A percentile compares a stretch with the other conserved stretches of the same genome.
Evolutionary conservation across 352 stramenopile genomes (phyloP).

Genomic region (Phytopythium montanum): DNA sequence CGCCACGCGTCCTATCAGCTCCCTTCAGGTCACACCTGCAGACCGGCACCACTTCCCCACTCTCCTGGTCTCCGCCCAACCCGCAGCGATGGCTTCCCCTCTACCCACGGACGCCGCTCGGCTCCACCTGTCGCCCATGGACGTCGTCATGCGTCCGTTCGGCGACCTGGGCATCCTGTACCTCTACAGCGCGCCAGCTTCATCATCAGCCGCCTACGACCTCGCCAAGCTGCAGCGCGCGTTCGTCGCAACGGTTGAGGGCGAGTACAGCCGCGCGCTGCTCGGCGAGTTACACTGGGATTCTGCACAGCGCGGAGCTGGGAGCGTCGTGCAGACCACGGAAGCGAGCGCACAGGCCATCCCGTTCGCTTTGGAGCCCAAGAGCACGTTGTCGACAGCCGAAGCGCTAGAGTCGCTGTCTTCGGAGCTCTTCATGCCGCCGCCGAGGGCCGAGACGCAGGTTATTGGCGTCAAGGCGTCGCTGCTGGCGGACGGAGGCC

Average conservation of each 20-base stretch:
- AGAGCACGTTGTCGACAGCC: slow-evolving; percentile 23
- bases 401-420: slow-evolving; percentile 26
- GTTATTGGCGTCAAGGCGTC: slow-evolving; percentile 34
- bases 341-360: neutral
- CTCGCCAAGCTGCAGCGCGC: slow-evolving; percentile 34
- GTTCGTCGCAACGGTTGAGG: slow-evolving; percentile 27
- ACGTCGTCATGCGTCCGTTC: slow-evolving; percentile 42
- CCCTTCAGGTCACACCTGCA: no score
- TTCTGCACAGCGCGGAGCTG: slow-evolving; percentile 13
- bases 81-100: no score
- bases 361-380: slow-evolving; percentile 24
- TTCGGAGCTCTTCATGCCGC: slow-evolving; percentile 28
- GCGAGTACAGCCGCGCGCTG: slow-evolving; percentile 47
- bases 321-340: slow-evolving; percentile 29
- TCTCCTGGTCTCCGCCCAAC: no score
- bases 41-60: no score
- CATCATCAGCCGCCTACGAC: slow-evolving; percentile 17
- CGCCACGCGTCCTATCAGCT: no score
- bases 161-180: slow-evolving; percentile 43
- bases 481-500: slow-evolving; percentile 36
- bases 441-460: slow-evolving; percentile 5
- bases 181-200: slow-evolving; percentile 35
- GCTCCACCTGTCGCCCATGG: slow-evolving; percentile 40
- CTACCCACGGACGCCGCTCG: neutral
- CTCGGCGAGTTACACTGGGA: slow-evolving; percentile 30